Base-by-base conservation (phyloP, 805 yeast species). In the Saccharomyces jurei region DNA sequence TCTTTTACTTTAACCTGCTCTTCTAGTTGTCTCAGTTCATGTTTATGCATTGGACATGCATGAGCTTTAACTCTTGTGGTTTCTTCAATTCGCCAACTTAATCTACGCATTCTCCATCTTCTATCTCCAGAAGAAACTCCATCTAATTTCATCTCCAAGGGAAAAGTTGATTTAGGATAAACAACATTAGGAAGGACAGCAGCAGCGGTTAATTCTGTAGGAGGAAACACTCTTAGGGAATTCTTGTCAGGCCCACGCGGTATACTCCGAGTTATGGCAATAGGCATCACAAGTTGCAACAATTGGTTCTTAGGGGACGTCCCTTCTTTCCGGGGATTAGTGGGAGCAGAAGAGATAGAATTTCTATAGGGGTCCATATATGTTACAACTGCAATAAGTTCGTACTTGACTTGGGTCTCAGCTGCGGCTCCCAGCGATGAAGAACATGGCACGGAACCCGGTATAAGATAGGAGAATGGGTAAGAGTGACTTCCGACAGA, bases 71-170 rank as follows among this genome's bases (percentile, higher is more conserved):
- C 76, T 62, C 83, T 81, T n/a, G 84, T 78, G 50, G 77, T 79
- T 66, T 94, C 98, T 65, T 92, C 96, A 14, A 94, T 79, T 64
- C 89, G 78, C 98, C 98, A 94, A 54, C 78, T 78, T 46, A 94
- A 71, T 66, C 89, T 88, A 50, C 97, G 77, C 91, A 94, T 85
- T 70, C 96, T 80, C 99, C 99, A 94, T 58, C 97, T 76, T 58
- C 73, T 70, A 54, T 79, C 84, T 11, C 75, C 74, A 4, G 80
- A 74, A 3, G 79, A 69, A 6, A 87, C 80, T 54, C 89, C 87
- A 62, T 89, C 96, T 63, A 94, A 72, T 60, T 84, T 82, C 64
- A 94, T 74, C 65, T 90, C 97, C 25, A 92, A 77, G 0, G 94
- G 86, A 65, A 94, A 89, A 0, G 85, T 77, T 0, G 96, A 86